phyloP scores from a whole-genome alignment of 1,284 basidiomycete species.

The Tilletia horrida region DNA sequence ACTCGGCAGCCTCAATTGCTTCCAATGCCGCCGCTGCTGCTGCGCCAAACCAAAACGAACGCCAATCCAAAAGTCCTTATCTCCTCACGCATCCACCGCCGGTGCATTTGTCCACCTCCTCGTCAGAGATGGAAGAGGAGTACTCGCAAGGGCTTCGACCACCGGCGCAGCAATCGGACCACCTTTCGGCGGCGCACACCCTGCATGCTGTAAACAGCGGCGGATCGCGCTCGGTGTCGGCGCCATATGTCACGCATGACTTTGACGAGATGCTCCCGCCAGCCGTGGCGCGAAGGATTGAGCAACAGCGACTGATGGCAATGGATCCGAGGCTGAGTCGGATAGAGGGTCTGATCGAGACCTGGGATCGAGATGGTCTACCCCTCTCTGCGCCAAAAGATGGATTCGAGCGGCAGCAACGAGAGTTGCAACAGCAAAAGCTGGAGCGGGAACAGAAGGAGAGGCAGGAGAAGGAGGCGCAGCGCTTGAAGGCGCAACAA shows the following conservation, averaged over 20 bases:
- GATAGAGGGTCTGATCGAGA: conserved; percentile 43
- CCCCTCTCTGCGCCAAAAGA: conserved; percentile 34
- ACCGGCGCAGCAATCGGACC: too few species aligned
- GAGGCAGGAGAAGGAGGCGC: conserved; percentile 18
- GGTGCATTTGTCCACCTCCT: too few species aligned
- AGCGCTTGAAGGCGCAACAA: conserved; percentile 18
- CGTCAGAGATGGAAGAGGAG: too few species aligned
- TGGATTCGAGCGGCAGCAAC: conserved; percentile 15
- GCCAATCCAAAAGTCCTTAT: too few species aligned
- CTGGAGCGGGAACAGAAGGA: conserved; percentile 14
- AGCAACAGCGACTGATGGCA: conserved; percentile 35
- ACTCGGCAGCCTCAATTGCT: too few species aligned
- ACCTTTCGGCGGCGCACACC: conserved; percentile 21
- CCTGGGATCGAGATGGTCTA: conserved; percentile 41
- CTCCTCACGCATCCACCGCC: too few species aligned
- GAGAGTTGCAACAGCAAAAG: conserved; percentile 15
- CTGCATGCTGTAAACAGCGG: conserved; percentile 15
- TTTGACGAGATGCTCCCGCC: conserved; percentile 48
- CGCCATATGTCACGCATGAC: conserved; percentile 18
- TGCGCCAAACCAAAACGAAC: too few species aligned
- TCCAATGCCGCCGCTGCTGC: too few species aligned
- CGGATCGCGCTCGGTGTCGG: conserved; percentile 23
- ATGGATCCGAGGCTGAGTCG: conserved; percentile 27
- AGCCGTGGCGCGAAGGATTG: conserved; percentile 36
- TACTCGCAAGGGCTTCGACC: too few species aligned